Percentiles rank a stretch among this genome's conserved stretches.
These are phyloP conservation scores for Hirschfeldia incana DNA, from an alignment of 345 rosid species.

Conservation along the genomic window DNA sequence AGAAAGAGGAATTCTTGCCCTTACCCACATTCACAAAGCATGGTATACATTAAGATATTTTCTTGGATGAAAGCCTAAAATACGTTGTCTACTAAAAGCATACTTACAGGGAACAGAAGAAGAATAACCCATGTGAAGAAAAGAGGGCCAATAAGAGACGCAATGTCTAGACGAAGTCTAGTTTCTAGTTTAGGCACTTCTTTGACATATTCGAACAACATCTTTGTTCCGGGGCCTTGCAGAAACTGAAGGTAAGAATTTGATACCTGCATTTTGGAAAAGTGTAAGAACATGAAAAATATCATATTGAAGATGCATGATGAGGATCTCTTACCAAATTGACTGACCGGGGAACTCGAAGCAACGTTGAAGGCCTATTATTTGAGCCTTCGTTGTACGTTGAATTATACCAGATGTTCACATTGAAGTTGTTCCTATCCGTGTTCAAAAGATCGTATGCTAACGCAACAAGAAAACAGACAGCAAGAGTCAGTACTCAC, in stretches of 20 bases:
- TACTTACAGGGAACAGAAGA: slow-evolving; percentile 89
- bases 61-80: background rate
- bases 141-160: slow-evolving; percentile 81
- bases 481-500: background rate
- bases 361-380: slow-evolving; percentile 26
- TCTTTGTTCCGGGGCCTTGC: slow-evolving; percentile 53
- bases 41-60: too few relatives aligned
- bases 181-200: slow-evolving; percentile 74
- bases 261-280: slow-evolving; percentile 56
- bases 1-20: too few relatives aligned
- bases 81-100: background rate
- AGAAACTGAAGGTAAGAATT: slow-evolving; percentile 74
- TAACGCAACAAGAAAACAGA: slow-evolving; percentile 37
- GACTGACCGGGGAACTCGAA: slow-evolving; percentile 68
- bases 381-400: slow-evolving; percentile 33
- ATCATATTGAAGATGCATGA: background rate
- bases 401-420: slow-evolving; percentile 81
- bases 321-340: slow-evolving; percentile 60
- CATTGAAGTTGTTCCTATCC: slow-evolving; percentile 53
- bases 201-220: slow-evolving; percentile 68
- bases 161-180: slow-evolving; percentile 52
- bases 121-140: slow-evolving; percentile 59
- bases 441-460: slow-evolving; percentile 89
- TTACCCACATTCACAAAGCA: too few relatives aligned
- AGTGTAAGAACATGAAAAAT: background rate